Conservation (phyloP, 257 asterid species). For the Cynanchum wilfordii region DNA sequence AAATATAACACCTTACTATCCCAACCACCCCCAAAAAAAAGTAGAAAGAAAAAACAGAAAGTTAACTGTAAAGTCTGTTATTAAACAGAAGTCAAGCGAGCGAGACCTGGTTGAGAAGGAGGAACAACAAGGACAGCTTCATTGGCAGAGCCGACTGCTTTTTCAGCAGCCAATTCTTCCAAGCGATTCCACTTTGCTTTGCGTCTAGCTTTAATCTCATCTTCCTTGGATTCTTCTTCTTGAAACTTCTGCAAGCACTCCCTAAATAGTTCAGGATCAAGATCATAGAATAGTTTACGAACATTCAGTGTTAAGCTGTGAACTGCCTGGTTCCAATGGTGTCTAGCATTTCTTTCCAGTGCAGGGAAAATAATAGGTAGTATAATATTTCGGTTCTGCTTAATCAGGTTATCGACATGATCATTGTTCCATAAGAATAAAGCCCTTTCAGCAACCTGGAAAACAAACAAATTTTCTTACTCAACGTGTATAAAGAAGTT, state of each 20-base stretch:
- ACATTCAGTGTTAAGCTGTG: conserved; percentile 62
- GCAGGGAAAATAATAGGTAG: conserved; percentile 79
- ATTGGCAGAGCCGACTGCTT: conserved; percentile 35
- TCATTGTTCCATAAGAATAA: conserved; percentile 79
- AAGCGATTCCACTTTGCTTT: conserved; percentile 67
- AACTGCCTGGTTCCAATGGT: conserved; percentile 84
- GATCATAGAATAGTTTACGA: conserved; percentile 70
- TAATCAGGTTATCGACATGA: conserved; percentile 66
- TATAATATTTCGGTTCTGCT: conserved; percentile 62
- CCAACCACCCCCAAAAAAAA: neutral
- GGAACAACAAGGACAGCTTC: conserved; percentile 48
- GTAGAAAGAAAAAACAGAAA: neutral
- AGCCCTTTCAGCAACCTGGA: conserved; percentile 82
- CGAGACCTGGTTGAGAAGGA: conserved; percentile 24
- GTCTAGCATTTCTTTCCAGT: conserved; percentile 63
- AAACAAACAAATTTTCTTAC: neutral
- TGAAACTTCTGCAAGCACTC: conserved; percentile 71
- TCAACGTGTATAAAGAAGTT: neutral
- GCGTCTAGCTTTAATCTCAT: conserved; percentile 43
- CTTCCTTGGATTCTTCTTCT: conserved; percentile 56
- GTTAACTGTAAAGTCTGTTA: neutral
- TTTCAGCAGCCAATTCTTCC: conserved; percentile 53
- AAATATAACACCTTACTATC: neutral
- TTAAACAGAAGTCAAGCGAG: conserved; percentile 21
- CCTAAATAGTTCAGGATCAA: conserved; percentile 63